Evolutionary conservation across 257 asterid genomes (phyloP), one percentile per base, ranked within the genome.

Genomic region (Vinca minor): DNA sequence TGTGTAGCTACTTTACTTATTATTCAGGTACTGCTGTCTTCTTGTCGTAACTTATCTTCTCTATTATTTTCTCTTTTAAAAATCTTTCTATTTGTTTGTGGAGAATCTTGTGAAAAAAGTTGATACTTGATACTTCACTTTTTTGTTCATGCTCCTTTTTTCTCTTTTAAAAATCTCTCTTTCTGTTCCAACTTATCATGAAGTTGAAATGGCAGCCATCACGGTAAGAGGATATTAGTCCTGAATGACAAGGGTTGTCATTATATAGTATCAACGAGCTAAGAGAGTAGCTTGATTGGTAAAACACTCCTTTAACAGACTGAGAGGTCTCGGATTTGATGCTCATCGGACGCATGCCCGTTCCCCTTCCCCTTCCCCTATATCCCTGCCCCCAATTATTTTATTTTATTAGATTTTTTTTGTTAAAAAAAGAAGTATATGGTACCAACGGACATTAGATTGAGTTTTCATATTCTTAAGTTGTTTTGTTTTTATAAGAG

Each of bases 1-100:
- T 93, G 95, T 52, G 85, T 93, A 20, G 89, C 97, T 3, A 81
- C 96, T 57, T 63, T 93, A 77, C 89, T 87, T 49, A 89, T 84
- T 96, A 89, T 93, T 84, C 97, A 85, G 80, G 84, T 78, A 63
- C 25, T 48, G 23, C 28, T 46, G 49, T 13, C 54, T 5, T 10
- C 15, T 18, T 56, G 36, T 50, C 31, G 9, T 31, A 34, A n/a
- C 31, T 36, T 55, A 42, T n/a, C n/a, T n/a, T n/a, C n/a, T n/a
- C n/a, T n/a, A n/a, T n/a, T n/a, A n/a, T n/a, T n/a, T 2, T 1
- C 65, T 45, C 23, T 65, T 39, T 26, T 20, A 14, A 3, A 15
- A 15, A 44, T 41, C 20, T 44, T 15, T 11, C 20, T 54, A 1
- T 52, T 23, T 28, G 29, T 54, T 38, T 12, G 54, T 3, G 18